Base-by-base conservation (phyloP, 495 filamentous ascomycete species). In the Cercophora scortea region DNA sequence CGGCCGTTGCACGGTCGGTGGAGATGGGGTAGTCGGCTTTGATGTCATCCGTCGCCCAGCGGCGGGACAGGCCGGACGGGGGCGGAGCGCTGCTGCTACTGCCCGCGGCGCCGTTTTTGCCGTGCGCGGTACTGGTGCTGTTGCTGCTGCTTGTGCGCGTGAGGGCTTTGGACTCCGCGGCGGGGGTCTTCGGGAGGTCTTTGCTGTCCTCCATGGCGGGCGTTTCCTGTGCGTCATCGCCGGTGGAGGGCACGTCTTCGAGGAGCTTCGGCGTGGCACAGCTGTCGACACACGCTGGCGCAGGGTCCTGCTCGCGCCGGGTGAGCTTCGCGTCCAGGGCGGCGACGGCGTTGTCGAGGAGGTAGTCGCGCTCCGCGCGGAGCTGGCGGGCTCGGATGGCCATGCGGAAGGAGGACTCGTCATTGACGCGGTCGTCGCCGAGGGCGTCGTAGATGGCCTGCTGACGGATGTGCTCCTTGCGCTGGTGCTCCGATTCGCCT, bases 361-460 rank as follows among this genome's bases (percentile, higher is more conserved):
- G 58, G 49, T 74, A 73, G 54, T 79, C 71, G 54, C 74, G 71
- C 56, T 76, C 68, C 11, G 76, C 75, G 25, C 80, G 61, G n/a
- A 74, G 64, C 58, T 85, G 78, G 16, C 80, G 69, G 10, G 81
- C 83, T 13, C 73, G 62, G 13, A 87, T 75, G 4, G 84, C 82
- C 32, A 73, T 71, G 49, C 80, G 77, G 54, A 87, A 85, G 33
- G 70, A 75, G 1, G 79, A 74, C 54, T 85, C 83, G 52, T 87
- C 83, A 47, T 76, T 78, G 0, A 84, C 82, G 10, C 82, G 67
- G 48, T 86, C 83, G 55, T 86, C 82, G 33, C 77, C 75, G 0
- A 87, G 64, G 0, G 82, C 80, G 53, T 85, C 84, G 44, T 82
- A 66, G 54, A 86, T 79, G 43, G 80, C 79, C 60, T 86, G 81